phyloP scores from a whole-genome alignment of 2,329 filamentous ascomycete genomes.

The Colletotrichum kahawae region DNA sequence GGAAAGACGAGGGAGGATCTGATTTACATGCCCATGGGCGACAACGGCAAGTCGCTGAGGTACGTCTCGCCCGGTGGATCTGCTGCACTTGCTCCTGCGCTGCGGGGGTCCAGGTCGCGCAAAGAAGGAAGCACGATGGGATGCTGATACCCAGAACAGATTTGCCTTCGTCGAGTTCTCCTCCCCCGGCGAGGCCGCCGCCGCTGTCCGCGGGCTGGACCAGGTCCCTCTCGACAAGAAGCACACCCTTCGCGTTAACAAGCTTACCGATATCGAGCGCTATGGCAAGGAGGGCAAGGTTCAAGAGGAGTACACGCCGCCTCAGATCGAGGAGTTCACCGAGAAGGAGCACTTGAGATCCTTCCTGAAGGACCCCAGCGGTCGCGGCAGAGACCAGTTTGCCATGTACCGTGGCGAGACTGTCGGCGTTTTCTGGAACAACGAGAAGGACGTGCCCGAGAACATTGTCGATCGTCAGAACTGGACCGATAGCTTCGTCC shows the following conservation, averaged over 20 bases:
- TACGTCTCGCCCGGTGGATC: slow-evolving; percentile 48
- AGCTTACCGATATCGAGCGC: slow-evolving; percentile 96
- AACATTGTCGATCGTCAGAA: slow-evolving; percentile 88
- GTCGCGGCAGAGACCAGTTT: slow-evolving; percentile 90
- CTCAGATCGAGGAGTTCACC: slow-evolving; percentile 81
- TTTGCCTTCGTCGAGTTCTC: slow-evolving; percentile 98
- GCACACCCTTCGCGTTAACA: slow-evolving; percentile 95
- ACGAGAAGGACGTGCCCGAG: slow-evolving; percentile 90
- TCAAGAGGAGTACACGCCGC: slow-evolving; percentile 86
- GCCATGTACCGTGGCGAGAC: slow-evolving; percentile 91
- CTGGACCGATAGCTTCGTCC: slow-evolving; percentile 98
- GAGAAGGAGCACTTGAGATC: slow-evolving; percentile 95
- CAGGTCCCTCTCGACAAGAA: slow-evolving; percentile 91
- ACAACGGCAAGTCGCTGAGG: slow-evolving; percentile 86
- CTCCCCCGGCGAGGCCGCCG: slow-evolving; percentile 85
- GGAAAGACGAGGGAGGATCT: slow-evolving; percentile 86
- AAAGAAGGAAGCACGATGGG: neutral
- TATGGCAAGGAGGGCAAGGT: slow-evolving; percentile 93
- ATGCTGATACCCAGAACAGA: slow-evolving; percentile 48
- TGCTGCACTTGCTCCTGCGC: neutral
- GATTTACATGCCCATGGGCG: slow-evolving; percentile 92
- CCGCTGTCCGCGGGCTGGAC: slow-evolving; percentile 88
- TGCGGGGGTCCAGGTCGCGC: neutral
- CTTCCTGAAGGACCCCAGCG: slow-evolving; percentile 82
- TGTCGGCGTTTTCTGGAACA: slow-evolving; percentile 98